Percentiles rank a stretch among this genome's conserved stretches.
phyloP scores from a whole-genome alignment of 2,329 filamentous ascomycete species.

The Aspergillus sp. region DNA sequence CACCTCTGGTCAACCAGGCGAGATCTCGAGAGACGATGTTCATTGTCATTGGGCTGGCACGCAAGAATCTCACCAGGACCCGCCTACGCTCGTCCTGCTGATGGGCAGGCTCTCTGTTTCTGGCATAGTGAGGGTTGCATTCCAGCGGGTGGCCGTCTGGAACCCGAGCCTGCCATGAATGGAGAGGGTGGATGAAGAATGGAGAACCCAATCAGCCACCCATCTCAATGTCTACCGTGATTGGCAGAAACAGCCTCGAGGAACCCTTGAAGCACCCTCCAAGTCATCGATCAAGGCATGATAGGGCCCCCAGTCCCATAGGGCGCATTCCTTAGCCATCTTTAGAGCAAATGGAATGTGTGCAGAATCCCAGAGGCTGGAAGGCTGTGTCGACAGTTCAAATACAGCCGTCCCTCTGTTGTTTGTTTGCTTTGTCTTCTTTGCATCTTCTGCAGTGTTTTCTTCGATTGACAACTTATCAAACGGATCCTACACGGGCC shows the following conservation, averaged over 20 bases:
- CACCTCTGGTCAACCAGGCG: slow-evolving; percentile 1
- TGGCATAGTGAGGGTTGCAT: slow-evolving; percentile 36
- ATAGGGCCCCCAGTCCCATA: slow-evolving; percentile 24
- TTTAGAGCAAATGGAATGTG: slow-evolving; percentile 36
- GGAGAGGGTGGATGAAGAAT: slow-evolving; percentile 17
- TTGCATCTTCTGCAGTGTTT: slow-evolving; percentile 43
- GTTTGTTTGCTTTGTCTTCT: slow-evolving; percentile 45
- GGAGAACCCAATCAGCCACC: slow-evolving; percentile 27
- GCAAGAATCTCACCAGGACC: slow-evolving; percentile 16
- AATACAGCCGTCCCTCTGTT: slow-evolving; percentile 39
- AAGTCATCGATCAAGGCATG: slow-evolving; percentile 21
- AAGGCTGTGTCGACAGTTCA: slow-evolving; percentile 29
- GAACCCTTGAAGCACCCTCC: slow-evolving; percentile 15
- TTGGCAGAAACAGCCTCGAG: slow-evolving; percentile 22
- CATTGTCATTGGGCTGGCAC: slow-evolving; percentile 18
- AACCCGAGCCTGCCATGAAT: slow-evolving; percentile 17
- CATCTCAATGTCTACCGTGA: slow-evolving; percentile 12
- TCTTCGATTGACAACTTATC: slow-evolving; percentile 36
- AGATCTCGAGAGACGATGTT: background rate
- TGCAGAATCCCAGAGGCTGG: slow-evolving; percentile 37
- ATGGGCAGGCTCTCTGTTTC: slow-evolving; percentile 26
- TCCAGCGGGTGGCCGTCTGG: slow-evolving; percentile 33
- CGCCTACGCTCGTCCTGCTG: slow-evolving; percentile 25
- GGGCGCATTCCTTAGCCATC: slow-evolving; percentile 34
- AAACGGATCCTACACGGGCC: slow-evolving; percentile 29